A percentile compares a stretch with the other conserved stretches of the same genome.
These are phyloP conservation scores for Metschnikowia lachancei DNA, from an alignment of 805 yeast genomes.

Conservation along the genomic window DNA sequence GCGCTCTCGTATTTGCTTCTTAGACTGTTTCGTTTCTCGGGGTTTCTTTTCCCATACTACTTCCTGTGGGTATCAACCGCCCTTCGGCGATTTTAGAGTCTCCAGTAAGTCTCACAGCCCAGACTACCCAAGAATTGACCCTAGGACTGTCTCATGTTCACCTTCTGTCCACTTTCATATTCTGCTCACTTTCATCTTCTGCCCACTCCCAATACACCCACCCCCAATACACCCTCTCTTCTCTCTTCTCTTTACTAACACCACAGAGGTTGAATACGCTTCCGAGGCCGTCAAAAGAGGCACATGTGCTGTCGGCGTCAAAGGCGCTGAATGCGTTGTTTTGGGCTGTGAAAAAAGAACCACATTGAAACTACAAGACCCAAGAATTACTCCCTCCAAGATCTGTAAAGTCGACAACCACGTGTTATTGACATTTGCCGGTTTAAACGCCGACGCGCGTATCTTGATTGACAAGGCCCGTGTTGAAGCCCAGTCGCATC, in stretches of 20 bases:
- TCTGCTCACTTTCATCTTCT: too few species aligned
- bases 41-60: too few species aligned
- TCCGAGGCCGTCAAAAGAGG: constrained; percentile 97
- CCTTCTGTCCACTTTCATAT: too few species aligned
- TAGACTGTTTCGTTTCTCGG: neutral
- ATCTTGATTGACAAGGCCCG: constrained; percentile 92
- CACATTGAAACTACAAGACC: constrained; percentile 91
- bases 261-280: constrained; percentile 88
- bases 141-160: too few species aligned
- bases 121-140: too few species aligned
- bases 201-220: too few species aligned
- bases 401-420: constrained; percentile 89
- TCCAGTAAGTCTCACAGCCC: too few species aligned
- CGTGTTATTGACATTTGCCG: constrained; percentile 91
- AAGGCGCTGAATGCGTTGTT: constrained; percentile 84
- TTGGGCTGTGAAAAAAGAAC: constrained; percentile 96
- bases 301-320: constrained; percentile 96
- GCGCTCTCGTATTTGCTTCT: neutral
- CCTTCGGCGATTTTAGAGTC: too few species aligned
- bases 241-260: constrained; percentile 28
- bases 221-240: neutral
- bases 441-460: constrained; percentile 97
- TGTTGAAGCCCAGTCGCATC: constrained; percentile 93
- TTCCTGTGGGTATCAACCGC: too few species aligned
- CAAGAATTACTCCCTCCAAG: constrained; percentile 93